Evolutionary conservation across 805 yeast genomes (phyloP).

Genomic region (Barnettozyma populi): DNA sequence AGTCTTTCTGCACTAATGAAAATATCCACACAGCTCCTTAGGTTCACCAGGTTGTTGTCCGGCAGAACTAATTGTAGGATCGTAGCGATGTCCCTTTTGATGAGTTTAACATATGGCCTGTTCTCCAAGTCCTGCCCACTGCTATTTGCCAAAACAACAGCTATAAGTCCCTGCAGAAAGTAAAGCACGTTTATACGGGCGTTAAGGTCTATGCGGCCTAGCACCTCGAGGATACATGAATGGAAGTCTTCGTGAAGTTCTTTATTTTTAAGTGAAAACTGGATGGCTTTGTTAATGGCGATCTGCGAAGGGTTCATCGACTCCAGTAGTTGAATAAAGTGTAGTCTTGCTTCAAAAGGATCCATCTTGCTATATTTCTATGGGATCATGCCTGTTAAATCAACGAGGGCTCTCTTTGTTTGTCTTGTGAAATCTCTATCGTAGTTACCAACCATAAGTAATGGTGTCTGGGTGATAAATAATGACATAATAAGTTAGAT

Average conservation of each 20-base stretch:
- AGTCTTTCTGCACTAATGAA: slow-evolving; percentile 14
- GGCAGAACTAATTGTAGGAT: slow-evolving; percentile 35
- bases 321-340: slow-evolving; percentile 63
- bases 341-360: slow-evolving; percentile 79
- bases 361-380: slow-evolving; percentile 50
- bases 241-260: slow-evolving; percentile 66
- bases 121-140: not conserved
- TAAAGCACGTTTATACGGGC: slow-evolving; percentile 61
- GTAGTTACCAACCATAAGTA: too few species aligned
- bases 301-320: slow-evolving; percentile 58
- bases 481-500: not conserved
- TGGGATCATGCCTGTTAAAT: not conserved
- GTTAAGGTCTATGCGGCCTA: slow-evolving; percentile 50
- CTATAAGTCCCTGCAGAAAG: slow-evolving; percentile 58
- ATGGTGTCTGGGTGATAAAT: slow-evolving; percentile 3
- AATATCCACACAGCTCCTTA: slow-evolving; percentile 17
- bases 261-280: slow-evolving; percentile 45
- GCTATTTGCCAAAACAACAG: slow-evolving; percentile 25
- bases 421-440: too few species aligned
- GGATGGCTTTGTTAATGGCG: slow-evolving; percentile 30
- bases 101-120: slow-evolving; percentile 22
- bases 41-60: slow-evolving; percentile 18
- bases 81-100: slow-evolving; percentile 29
- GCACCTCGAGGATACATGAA: slow-evolving; percentile 58
- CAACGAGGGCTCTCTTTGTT: not conserved